Evolutionary conservation across 495 filamentous ascomycete genomes (phyloP).

Genomic region (Penicillium simplicissimum): DNA sequence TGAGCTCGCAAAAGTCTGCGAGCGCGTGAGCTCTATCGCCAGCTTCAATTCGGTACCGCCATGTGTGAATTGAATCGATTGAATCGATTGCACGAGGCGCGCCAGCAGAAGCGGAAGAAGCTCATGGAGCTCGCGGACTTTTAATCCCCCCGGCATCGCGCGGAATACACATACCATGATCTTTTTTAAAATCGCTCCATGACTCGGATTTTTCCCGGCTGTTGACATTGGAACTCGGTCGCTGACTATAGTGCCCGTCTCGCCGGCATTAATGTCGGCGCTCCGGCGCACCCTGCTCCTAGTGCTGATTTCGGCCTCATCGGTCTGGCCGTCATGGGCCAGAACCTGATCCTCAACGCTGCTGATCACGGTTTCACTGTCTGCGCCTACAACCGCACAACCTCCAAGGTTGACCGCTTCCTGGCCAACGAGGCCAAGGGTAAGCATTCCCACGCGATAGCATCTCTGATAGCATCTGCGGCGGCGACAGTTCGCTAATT

Average conservation of each 20-base stretch:
- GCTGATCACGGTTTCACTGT: conserved; percentile 96
- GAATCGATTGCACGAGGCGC: not conserved
- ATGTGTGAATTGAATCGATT: not conserved
- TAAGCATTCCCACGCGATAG: conserved; percentile 34
- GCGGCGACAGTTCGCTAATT: not conserved
- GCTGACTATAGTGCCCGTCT: conserved; percentile 80
- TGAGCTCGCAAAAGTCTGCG: not conserved
- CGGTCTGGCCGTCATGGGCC: conserved; percentile 97
- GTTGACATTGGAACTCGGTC: conserved; percentile 52
- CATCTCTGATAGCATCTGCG: not conserved
- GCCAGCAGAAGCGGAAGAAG: conserved; percentile 4
- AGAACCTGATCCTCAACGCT: conserved; percentile 99
- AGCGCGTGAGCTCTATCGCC: conserved; percentile 6
- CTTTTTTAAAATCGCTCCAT: not conserved
- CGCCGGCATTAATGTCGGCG: conserved; percentile 78
- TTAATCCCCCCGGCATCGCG: conserved; percentile 10
- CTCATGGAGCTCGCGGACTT: conserved; percentile 1
- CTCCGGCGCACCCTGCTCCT: conserved; percentile 54
- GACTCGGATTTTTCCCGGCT: conserved; percentile 22
- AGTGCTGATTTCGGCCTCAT: conserved; percentile 96
- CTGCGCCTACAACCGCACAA: conserved; percentile 96
- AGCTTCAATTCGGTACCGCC: not conserved
- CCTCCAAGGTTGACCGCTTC: conserved; percentile 96
- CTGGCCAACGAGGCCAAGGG: conserved; percentile 90
- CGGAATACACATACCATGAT: conserved; percentile 9